These are phyloP conservation scores for Alternaria burnsii DNA, from an alignment of 2,329 filamentous ascomycete genomes.

Conservation along the genomic window DNA sequence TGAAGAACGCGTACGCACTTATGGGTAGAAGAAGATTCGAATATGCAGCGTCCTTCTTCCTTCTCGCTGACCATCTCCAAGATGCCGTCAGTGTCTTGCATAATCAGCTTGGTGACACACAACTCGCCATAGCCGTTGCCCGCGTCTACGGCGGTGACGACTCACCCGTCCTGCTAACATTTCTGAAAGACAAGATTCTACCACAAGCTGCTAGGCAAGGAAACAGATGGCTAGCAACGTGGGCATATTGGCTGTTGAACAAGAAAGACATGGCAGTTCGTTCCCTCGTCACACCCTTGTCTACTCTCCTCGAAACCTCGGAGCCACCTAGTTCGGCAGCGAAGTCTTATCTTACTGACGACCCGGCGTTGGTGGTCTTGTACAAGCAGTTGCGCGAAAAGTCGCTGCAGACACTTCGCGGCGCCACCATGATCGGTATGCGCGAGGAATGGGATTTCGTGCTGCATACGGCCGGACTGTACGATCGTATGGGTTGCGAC, in stretches of 20 bases:
- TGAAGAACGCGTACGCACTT: slow-evolving; percentile 96
- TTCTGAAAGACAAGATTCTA: slow-evolving; percentile 83
- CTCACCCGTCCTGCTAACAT: slow-evolving; percentile 73
- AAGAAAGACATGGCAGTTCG: slow-evolving; percentile 84
- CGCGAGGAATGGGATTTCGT: slow-evolving; percentile 89
- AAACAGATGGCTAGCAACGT: slow-evolving; percentile 92
- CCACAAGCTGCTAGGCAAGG: slow-evolving; percentile 79
- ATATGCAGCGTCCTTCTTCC: slow-evolving; percentile 95
- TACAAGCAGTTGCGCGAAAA: slow-evolving; percentile 86
- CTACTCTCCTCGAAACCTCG: slow-evolving; percentile 74
- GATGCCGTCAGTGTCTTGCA: slow-evolving; percentile 88
- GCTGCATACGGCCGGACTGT: slow-evolving; percentile 82
- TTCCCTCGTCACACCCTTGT: slow-evolving; percentile 81
- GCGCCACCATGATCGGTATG: slow-evolving; percentile 81
- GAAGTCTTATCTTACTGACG: slow-evolving; percentile 85
- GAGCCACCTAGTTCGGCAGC: slow-evolving; percentile 74
- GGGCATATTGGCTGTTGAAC: slow-evolving; percentile 93
- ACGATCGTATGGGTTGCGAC: slow-evolving; percentile 93
- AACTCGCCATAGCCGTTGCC: slow-evolving; percentile 87
- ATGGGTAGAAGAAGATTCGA: slow-evolving; percentile 91
- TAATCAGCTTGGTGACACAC: slow-evolving; percentile 86
- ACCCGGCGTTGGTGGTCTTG: slow-evolving; percentile 85
- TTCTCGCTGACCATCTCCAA: slow-evolving; percentile 83
- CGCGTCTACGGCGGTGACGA: slow-evolving; percentile 89
- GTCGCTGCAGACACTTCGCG: slow-evolving; percentile 82